Base-by-base conservation (phyloP, 345 rosid genomes). In the Passiflora organensis region DNA sequence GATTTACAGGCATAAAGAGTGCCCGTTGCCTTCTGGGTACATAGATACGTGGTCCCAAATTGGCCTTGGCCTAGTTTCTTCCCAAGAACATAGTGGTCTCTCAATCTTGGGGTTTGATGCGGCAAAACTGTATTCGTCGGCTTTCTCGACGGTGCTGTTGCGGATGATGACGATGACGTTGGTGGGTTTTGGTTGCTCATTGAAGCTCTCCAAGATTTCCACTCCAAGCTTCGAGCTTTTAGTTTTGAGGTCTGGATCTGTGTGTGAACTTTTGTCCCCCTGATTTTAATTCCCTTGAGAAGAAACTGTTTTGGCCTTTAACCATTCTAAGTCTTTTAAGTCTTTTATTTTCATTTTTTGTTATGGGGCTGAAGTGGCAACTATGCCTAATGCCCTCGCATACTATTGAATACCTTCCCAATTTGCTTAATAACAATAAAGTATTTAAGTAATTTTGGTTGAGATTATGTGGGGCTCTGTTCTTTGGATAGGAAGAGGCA, bases 51-150 rank as follows among this genome's bases (percentile, higher is more conserved):
- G 23, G 86, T 91, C 12, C 98, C 98, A 49, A 91, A 91, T 69
- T 89, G 96, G 18, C 98, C 98, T 46, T 91, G 96, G 16, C 98
- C 96, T 13, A 91, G 79, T 69, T 89, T 91, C 71, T 86, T 89
- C 32, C 98, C 91, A 0, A 91, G 67, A n/a, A 78, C 52, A 23
- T 89, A 88, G 53, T 86, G 89, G 69, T 91, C 98, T 59, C 98
- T 47, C 15, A 91, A 69, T 55, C 87, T 58, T 5, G 85, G 91
- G 17, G 98, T 91, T 55, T 86, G 86, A 69, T 91, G 78, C 0
- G 95, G 95, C n/a, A 91, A 79, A 39, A 91, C 98, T 16, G 80
- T 56, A 51, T 24, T 70, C 1, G 82, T 36, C 13, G 86, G 76
- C 60, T 72, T 83, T 19, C 65, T 55, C n/a, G n/a, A n/a, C n/a